Base-by-base conservation (phyloP, 768 basidiomycete genomes). In the Podaxis mareebaensis region DNA sequence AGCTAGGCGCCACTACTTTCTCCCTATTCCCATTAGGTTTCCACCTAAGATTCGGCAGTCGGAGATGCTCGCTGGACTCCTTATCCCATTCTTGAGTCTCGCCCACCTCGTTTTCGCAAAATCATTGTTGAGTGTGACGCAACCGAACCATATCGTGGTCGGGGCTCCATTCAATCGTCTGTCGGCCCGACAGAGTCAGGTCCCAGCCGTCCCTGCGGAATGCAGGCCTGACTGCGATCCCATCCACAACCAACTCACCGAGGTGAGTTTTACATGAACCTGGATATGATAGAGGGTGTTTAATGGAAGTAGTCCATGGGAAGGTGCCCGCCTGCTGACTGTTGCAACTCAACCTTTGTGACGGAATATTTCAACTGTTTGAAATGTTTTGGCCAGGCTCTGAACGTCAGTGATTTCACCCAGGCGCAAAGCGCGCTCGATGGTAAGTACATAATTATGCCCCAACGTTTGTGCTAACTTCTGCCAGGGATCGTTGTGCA, bases 161-260 rank as follows among this genome's bases (percentile, higher is more conserved):
- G 52, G 49, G 22, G 36, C 33, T 24, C n/a, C 24, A 30, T 4
- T 58, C 20, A 48, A 33, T 51, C 22, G 51, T 44, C 3, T 64
- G 15, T n/a, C 51, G 12, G 54, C 64, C 30, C 71, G 74, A 49
- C 76, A 76, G 63, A 58, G 51, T 22, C 65, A 53, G 20, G 33
- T 55, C 38, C 56, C 65, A 10, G 38, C 63, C 8, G 67, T 74
- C 8, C 79, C 78, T 20, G 20, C 70, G 1, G 71, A 76, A 63
- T 79, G 79, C 61, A 59, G 68, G 53, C 55, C 71, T 11, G 65
- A 30, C n/a, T 80, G 79, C 64, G 64, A 72, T 52, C 65, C 75
- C 2, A 64, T 78, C 11, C 70, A 70, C 39, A 53, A 61, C 7
- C 51, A 71, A 26, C 48, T 73, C 22, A 26, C 36, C 15, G 62